Evolutionary conservation across 306 rosid genomes (phyloP).

Genomic region (Carpinus fangiana): DNA sequence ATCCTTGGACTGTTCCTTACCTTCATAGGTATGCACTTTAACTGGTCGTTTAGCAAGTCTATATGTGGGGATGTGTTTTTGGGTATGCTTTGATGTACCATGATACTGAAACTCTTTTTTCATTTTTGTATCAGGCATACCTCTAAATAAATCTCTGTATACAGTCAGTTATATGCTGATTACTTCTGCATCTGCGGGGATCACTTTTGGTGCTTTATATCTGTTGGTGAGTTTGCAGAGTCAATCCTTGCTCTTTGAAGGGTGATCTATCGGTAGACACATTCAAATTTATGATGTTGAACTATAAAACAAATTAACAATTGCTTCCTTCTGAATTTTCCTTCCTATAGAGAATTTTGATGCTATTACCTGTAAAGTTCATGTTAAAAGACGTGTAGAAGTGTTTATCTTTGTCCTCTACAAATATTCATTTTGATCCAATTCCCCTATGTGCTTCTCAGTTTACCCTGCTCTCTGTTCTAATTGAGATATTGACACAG

Average conservation of each 20-base stretch:
- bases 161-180: slow-evolving; percentile 84
- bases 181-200: slow-evolving; percentile 74
- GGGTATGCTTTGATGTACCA: neutral
- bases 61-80: slow-evolving; percentile 3
- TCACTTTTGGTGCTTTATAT: slow-evolving; percentile 70
- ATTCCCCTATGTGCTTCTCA: neutral
- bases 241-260: neutral
- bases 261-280: neutral
- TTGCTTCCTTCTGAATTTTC: neutral
- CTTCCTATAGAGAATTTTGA: neutral
- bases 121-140: slow-evolving; percentile 61
- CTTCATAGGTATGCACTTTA: slow-evolving; percentile 44
- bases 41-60: slow-evolving; percentile 3
- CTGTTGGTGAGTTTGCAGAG: slow-evolving; percentile 58
- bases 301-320: neutral
- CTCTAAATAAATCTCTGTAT: slow-evolving; percentile 74
- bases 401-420: neutral
- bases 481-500: neutral
- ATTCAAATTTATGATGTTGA: no score
- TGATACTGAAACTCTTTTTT: neutral
- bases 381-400: neutral
- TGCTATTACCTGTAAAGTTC: neutral
- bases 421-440: neutral
- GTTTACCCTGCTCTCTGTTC: neutral
- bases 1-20: slow-evolving; percentile 59